These are phyloP conservation scores for Pseudocercospora fuligena DNA, from an alignment of 2,329 filamentous ascomycete species.

Conservation along the genomic window DNA sequence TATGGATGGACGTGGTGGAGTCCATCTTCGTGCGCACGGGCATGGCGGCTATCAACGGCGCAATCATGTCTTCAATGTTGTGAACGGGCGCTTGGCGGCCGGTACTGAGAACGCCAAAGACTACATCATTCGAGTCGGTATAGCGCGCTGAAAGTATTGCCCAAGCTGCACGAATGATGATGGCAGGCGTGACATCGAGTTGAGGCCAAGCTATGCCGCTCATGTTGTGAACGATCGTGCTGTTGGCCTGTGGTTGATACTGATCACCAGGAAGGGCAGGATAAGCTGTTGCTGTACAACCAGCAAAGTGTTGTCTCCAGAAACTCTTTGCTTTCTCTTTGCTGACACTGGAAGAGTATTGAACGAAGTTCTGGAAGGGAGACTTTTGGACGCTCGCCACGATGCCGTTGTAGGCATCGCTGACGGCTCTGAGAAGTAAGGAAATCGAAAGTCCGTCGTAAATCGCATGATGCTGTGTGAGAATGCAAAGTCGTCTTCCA, in stretches of 20 bases:
- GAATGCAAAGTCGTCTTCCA: conserved; percentile 9
- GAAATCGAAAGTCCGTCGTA: conserved; percentile 27
- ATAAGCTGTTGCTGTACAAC: conserved; percentile 38
- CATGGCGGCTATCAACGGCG: background rate
- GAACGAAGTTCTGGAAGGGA: conserved; percentile 5
- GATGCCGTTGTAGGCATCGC: background rate
- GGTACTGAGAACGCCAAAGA: conserved; percentile 7
- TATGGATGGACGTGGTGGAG: background rate
- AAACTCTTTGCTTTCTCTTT: background rate
- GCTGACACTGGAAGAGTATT: background rate
- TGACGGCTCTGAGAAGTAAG: conserved; percentile 13
- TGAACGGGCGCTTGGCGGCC: conserved; percentile 5
- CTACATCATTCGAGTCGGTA: conserved; percentile 18
- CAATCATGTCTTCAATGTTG: conserved; percentile 6
- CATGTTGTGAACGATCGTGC: conserved; percentile 33
- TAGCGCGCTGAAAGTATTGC: conserved; percentile 16
- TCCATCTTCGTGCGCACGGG: background rate
- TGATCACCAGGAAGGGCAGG: conserved; percentile 38
- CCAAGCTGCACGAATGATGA: conserved; percentile 22
- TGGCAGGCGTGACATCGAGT: conserved; percentile 19
- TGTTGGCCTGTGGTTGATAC: conserved; percentile 32
- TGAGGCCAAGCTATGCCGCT: conserved; percentile 13
- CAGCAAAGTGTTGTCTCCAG: conserved; percentile 3
- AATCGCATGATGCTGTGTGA: conserved; percentile 27
- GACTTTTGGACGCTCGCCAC: background rate